Evolutionary conservation across 306 rosid genomes (phyloP), one percentile per base, ranked within the genome.

Genomic region (Gastrolobium bilobum): DNA sequence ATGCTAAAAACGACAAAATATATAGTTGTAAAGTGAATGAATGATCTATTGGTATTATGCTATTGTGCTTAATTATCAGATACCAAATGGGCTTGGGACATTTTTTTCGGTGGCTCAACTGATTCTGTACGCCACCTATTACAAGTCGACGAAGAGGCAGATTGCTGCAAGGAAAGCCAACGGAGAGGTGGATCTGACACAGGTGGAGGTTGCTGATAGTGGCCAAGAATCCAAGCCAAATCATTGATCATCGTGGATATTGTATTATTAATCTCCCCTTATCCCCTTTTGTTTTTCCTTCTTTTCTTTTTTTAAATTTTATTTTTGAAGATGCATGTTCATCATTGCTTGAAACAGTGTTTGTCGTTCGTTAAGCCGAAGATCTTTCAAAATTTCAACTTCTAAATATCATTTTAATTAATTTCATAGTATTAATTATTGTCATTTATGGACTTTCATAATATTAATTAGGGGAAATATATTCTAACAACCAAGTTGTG

Each of bases 41-140:
- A 59, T 75, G 34, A 48, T 30, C 6, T 2, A 11, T 56, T 20
- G n/a, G 5, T 14, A 37, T 43, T 15, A 9, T 14, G 14, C 33
- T 15, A 6, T 65, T 43, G 47, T 10, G 30, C 34, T 42, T 29
- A 44, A 52, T 33, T 75, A 2, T 78, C 91, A 95, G 99, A 73
- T 91, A 78, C 99, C 99, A 5, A 95, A 95, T 83, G 98, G 91
- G 56, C 65, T 93, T 34, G 99, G 99, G 3, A 75, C 91, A 38
- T 4, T 87, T 34, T 80, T 91, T 39, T 69, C 93, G 0, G 6
- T 78, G 58, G 87, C 85, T 14, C 99, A 95, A 31, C 89, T 95
- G 81, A 37, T 86, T 72, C 87, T 95, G 7, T 95, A 93, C 46
- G 99, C 91, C 15, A 83, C 96, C 37, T 95, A 77, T 73, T 93